Base-by-base conservation (phyloP, 2,329 filamentous ascomycete species). In the Biscogniauxia marginata region DNA sequence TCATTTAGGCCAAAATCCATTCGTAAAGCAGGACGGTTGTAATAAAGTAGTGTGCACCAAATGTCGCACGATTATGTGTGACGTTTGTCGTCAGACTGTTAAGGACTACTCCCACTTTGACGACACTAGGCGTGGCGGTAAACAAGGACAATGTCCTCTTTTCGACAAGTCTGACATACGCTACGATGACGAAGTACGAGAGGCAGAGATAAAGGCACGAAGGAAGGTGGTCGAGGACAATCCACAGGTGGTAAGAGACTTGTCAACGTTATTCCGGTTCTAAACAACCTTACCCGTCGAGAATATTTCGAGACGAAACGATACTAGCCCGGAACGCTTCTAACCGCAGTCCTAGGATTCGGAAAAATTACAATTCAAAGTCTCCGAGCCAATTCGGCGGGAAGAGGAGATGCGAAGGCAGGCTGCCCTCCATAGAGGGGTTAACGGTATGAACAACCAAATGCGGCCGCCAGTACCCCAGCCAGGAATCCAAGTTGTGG, bases 11-110 rank as follows among this genome's bases (percentile, higher is more conserved):
- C 76, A 79, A n/a, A 83, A 84, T n/a, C 84, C 86, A 0, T 95
- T 93, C 65, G 82, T 96, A 70, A 96, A 96, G 68, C 82, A 87
- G 34, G 70, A 76, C 25, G 91, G 91, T 2, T 96, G 91, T 75
- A 96, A 96, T 74, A 93, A 93, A 73, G 90, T 96, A 83, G 80
- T 71, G 0, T 96, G 91, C 70, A 77, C 82, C 0, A 79, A 80
- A n/a, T 86, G 84, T 57, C 4, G 54, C 2, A 81, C 84, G 46
- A 65, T 80, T 0, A 83, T 85, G 61, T 88, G 86, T 67, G 91
- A 92, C 64, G 79, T 91, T 45, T 96, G 91, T 73, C 86, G 85
- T 20, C 78, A 87, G 64, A 82, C 83, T 1, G 83, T 79, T 55
- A 60, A 34, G 2, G 73, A 81, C 54, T 95, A 96, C 65, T 63